A percentile compares a stretch with the other conserved stretches of the same genome.
phyloP scores from a whole-genome alignment of 768 basidiomycete genomes.

The Podaxis sp. region DNA sequence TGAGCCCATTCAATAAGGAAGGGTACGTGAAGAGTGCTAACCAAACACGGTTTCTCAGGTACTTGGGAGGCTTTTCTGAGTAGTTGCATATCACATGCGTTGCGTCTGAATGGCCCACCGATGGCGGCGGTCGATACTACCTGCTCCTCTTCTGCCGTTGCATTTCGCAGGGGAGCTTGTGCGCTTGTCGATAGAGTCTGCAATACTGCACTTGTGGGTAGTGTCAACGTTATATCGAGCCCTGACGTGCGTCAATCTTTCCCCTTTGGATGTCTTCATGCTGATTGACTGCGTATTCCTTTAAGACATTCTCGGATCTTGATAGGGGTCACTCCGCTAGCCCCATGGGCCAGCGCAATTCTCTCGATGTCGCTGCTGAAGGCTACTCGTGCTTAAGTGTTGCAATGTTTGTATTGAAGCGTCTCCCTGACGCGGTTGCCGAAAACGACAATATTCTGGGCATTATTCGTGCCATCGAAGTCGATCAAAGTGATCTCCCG shows the following conservation, averaged over 20 bases:
- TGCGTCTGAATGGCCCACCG: conserved; percentile 70
- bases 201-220: conserved; percentile 66
- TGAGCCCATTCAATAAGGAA: conserved; percentile 23
- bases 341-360: conserved; percentile 64
- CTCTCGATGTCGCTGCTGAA: conserved; percentile 71
- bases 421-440: conserved; percentile 59
- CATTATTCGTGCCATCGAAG: conserved; percentile 65
- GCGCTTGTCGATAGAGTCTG: conserved; percentile 65
- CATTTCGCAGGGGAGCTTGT: conserved; percentile 68
- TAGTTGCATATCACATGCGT: conserved; percentile 69
- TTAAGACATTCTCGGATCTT: conserved; percentile 67
- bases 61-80: conserved; percentile 67
- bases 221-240: conserved; percentile 70
- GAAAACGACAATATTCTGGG: conserved; percentile 70
- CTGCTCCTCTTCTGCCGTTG: conserved; percentile 70
- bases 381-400: conserved; percentile 73
- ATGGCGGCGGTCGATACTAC: conserved; percentile 73
- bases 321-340: conserved; percentile 70
- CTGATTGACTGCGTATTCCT: not conserved
- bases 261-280: not conserved
- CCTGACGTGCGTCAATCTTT: conserved; percentile 55
- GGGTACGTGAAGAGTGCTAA: not conserved
- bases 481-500: conserved; percentile 68
- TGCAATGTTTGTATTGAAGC: conserved; percentile 70
- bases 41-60: conserved; percentile 37